phyloP scores from a whole-genome alignment of 495 filamentous ascomycete species.

The Lophiotrema nucula region DNA sequence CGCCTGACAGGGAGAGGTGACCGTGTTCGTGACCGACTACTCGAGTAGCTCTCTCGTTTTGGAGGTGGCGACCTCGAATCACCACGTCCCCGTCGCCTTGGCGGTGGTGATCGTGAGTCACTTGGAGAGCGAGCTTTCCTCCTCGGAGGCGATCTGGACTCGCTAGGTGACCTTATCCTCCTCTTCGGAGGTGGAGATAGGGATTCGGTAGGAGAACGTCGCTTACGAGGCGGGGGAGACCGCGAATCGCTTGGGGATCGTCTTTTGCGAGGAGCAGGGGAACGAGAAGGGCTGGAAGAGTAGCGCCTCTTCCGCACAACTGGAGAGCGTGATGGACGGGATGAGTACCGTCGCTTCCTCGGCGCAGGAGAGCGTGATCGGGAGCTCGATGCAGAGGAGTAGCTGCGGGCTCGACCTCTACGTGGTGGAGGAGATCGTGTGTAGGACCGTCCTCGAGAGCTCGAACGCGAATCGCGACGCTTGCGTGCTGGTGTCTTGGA shows the following conservation, averaged over 20 bases:
- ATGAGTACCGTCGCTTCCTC: slow-evolving; percentile 6
- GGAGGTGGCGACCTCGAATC: too few species aligned
- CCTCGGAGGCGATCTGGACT: not conserved
- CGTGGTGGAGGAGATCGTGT: slow-evolving; percentile 10
- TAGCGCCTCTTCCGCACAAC: slow-evolving; percentile 18
- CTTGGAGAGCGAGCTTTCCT: too few species aligned
- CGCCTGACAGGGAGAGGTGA: too few species aligned
- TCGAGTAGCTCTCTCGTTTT: too few species aligned
- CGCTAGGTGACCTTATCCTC: not conserved
- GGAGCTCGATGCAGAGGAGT: not conserved
- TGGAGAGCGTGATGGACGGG: slow-evolving; percentile 26
- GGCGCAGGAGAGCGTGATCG: slow-evolving; percentile 7
- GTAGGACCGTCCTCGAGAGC: slow-evolving; percentile 16
- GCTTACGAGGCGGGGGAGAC: not conserved
- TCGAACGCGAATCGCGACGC: slow-evolving; percentile 1
- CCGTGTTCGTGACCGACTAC: too few species aligned
- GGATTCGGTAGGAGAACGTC: slow-evolving; percentile 4
- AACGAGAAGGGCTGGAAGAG: slow-evolving; percentile 22
- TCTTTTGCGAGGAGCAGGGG: slow-evolving; percentile 6
- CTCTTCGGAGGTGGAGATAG: not conserved
- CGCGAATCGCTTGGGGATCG: not conserved
- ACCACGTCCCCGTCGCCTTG: too few species aligned
- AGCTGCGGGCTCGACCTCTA: too few species aligned
- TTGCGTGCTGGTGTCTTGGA: slow-evolving; percentile 28
- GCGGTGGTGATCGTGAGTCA: too few species aligned